A percentile compares a stretch with the other conserved stretches of the same genome.
Evolutionary conservation across 805 yeast genomes (phyloP).

Genomic region (Candida nonsorbophila): DNA sequence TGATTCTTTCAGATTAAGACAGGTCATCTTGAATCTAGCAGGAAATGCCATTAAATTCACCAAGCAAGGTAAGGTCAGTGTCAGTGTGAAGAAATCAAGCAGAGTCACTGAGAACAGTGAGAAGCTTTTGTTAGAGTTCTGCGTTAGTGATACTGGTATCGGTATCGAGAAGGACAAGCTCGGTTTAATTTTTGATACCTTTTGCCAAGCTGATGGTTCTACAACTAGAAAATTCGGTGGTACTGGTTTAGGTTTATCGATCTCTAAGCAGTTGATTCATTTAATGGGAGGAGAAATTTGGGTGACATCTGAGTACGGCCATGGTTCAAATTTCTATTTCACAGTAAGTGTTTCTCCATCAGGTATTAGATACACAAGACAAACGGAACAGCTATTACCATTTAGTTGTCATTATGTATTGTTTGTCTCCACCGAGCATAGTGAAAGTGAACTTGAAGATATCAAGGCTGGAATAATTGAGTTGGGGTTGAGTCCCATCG

Average conservation of each 20-base stretch:
- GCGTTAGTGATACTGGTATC: slow-evolving; percentile 87
- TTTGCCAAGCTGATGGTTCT: slow-evolving; percentile 92
- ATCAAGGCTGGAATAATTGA: slow-evolving; percentile 47
- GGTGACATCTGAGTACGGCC: slow-evolving; percentile 78
- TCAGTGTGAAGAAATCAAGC: slow-evolving; percentile 58
- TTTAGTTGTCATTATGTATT: slow-evolving; percentile 67
- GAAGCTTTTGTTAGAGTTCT: slow-evolving; percentile 63
- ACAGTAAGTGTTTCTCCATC: slow-evolving; percentile 79
- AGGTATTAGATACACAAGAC: slow-evolving; percentile 51
- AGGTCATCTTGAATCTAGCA: slow-evolving; percentile 78
- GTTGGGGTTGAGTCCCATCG: slow-evolving; percentile 58
- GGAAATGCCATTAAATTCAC: slow-evolving; percentile 92
- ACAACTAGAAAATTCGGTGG: slow-evolving; percentile 92
- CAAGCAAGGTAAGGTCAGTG: slow-evolving; percentile 73
- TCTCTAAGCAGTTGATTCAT: slow-evolving; percentile 81
- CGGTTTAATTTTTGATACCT: slow-evolving; percentile 81
- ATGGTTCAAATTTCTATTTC: slow-evolving; percentile 80
- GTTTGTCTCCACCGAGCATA: slow-evolving; percentile 63
- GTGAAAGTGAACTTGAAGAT: slow-evolving; percentile 42
- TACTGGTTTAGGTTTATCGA: slow-evolving; percentile 84
- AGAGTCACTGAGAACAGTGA: slow-evolving; percentile 27
- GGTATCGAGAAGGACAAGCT: slow-evolving; percentile 84
- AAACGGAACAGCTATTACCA: slow-evolving; percentile 65
- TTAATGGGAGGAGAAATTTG: slow-evolving; percentile 93
- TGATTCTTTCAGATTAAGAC: slow-evolving; percentile 83